Base-by-base conservation (phyloP, 176 grass and related monocot species). In the Panicum miliaceum region DNA sequence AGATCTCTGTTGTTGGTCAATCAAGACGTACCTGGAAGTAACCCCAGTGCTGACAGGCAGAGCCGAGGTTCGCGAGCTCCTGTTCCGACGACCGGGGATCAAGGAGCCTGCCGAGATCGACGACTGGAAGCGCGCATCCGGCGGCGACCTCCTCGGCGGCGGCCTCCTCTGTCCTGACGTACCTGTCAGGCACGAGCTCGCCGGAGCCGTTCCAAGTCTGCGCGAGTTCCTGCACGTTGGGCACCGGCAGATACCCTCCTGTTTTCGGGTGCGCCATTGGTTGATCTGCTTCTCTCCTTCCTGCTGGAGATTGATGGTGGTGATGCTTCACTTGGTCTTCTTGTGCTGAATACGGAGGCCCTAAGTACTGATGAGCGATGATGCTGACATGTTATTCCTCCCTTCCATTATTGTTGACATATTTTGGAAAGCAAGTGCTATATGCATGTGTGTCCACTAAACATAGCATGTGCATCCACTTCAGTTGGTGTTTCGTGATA, bases 21-120 rank as follows among this genome's bases (percentile, higher is more conserved):
- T 32, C 29, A 32, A 32, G 29, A 32, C 29, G 29, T 77, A 93
- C 91, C 91, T 93, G 92, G 54, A 94, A 94, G 81, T 86, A 94
- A 13, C 88, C 92, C 88, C 82, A 89, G 23, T 88, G 74, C 41
- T 80, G 82, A 13, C 92, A 94, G 22, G 92, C 86, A 41, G 26
- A 52, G 4, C 74, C 73, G 36, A 92, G 73, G 18, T 78, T 81
- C 1, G 56, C 59, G 64, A 84, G 85, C 50, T 92, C 86, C 26
- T 71, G 57, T 1, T 59, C 5, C 10, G 78, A 86, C 16, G 76
- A 63, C 12, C 48, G 13, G 37, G 90, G 73, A 67, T 92, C 35
- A 5, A 89, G 47, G 56, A 89, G 43, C 65, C 67, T 57, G 63
- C 57, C 36, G 69, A 91, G 74, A 82, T 91, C 85, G 43, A 91